phyloP scores from a whole-genome alignment of 352 stramenopile genomes.

The Poterioochromonas sp. region DNA sequence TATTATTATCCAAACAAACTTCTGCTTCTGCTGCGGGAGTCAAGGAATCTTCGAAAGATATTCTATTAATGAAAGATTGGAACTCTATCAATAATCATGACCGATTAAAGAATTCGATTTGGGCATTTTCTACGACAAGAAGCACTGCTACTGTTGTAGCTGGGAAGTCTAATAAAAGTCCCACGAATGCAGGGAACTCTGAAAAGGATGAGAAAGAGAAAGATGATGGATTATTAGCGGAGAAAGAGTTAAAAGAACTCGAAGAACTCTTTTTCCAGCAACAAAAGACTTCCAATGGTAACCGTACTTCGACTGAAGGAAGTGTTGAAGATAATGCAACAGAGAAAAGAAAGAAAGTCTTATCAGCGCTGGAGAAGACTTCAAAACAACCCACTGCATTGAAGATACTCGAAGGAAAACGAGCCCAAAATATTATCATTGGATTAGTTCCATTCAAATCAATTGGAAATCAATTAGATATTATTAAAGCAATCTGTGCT shows the following conservation, averaged over 20 bases:
- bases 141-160: neutral
- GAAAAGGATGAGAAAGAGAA: neutral
- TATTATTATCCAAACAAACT: neutral
- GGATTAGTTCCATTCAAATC: neutral
- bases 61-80: neutral
- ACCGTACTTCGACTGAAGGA: too few species aligned
- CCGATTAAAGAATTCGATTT: neutral
- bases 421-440: slow-evolving; percentile 13
- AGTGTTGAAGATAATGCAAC: too few species aligned
- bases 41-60: neutral
- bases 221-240: neutral
- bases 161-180: neutral
- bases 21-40: neutral
- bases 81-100: neutral
- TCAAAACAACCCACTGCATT: too few species aligned
- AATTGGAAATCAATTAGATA: neutral
- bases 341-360: too few species aligned
- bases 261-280: neutral
- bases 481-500: neutral
- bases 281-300: too few species aligned
- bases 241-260: neutral
- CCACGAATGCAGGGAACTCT: neutral
- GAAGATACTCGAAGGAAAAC: neutral
- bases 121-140: neutral
- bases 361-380: too few species aligned